Percentiles rank a stretch among this genome's conserved stretches.
Conservation (phyloP, 1,284 basidiomycete species). For the Puccinia coronata region DNA sequence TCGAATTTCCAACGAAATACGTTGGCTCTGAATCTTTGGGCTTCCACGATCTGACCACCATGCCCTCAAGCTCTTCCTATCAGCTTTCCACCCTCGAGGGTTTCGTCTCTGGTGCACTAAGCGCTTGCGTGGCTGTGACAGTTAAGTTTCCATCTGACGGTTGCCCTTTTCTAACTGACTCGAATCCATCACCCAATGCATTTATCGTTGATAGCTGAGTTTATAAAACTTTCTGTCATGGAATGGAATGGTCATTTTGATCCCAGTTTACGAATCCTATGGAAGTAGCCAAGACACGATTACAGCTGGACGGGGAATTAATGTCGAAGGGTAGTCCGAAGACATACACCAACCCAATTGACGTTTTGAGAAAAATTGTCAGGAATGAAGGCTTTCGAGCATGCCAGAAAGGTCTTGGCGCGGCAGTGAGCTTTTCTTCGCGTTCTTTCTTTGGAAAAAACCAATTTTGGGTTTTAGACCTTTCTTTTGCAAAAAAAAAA, state of each 20-base stretch:
- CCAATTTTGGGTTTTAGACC: background rate
- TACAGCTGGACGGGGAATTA: slow-evolving; percentile 92
- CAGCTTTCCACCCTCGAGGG: slow-evolving; percentile 34
- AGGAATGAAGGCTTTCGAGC: slow-evolving; percentile 29
- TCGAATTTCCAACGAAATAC: too few species aligned
- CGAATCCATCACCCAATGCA: background rate
- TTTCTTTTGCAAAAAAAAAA: background rate
- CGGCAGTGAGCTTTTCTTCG: slow-evolving; percentile 45
- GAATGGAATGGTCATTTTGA: too few species aligned
- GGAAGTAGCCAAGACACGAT: slow-evolving; percentile 88
- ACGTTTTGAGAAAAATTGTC: slow-evolving; percentile 38
- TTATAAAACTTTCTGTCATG: too few species aligned
- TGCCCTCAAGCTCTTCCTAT: slow-evolving; percentile 5
- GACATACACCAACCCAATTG: slow-evolving; percentile 29
- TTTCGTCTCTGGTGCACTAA: slow-evolving; percentile 44
- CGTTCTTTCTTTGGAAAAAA: background rate
- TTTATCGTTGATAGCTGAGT: too few species aligned
- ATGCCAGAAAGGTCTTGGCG: slow-evolving; percentile 49
- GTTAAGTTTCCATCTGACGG: slow-evolving; percentile 11
- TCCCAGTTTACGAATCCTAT: slow-evolving; percentile 53
- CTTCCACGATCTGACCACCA: too few species aligned
- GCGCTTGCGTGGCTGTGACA: slow-evolving; percentile 49
- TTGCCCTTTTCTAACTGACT: background rate
- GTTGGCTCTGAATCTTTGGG: too few species aligned
- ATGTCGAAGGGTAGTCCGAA: slow-evolving; percentile 40